Conservation (phyloP, 2,329 filamentous ascomycete genomes). For the Cercospora sesami region DNA sequence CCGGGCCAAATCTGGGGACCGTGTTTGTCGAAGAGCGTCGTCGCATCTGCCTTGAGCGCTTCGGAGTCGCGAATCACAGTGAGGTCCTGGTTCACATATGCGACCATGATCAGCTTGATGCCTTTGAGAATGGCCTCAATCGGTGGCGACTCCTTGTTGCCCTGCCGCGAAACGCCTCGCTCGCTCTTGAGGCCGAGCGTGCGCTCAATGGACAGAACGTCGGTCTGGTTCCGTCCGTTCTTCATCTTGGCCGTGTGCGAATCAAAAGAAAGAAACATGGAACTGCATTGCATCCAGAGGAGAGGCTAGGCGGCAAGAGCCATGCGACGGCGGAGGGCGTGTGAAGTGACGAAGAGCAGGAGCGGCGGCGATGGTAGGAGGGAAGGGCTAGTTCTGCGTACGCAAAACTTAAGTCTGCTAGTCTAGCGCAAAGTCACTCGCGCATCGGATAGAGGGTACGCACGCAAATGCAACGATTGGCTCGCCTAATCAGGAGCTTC, state of each 20-base stretch:
- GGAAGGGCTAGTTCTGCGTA: conserved; percentile 2
- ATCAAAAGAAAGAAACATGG: conserved; percentile 11
- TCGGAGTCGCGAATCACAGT: conserved; percentile 21
- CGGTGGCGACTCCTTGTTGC: conserved; percentile 21
- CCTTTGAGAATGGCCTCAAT: conserved; percentile 21
- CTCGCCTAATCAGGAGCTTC: background rate
- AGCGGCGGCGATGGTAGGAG: background rate
- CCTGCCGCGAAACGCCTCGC: conserved; percentile 23
- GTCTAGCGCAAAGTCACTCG: background rate
- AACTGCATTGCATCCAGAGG: background rate
- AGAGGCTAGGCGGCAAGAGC: background rate
- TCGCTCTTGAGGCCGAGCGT: conserved; percentile 23
- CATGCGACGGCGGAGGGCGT: background rate
- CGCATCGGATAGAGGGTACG: background rate
- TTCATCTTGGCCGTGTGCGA: conserved; percentile 16
- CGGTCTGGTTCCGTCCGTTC: conserved; percentile 21
- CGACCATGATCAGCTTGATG: conserved; percentile 21
- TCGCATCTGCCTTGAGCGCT: conserved; percentile 19
- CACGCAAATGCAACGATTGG: background rate
- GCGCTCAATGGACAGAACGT: conserved; percentile 23
- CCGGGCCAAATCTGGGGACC: conserved; percentile 21
- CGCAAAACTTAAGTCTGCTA: conserved; percentile 2
- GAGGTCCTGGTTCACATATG: conserved; percentile 18
- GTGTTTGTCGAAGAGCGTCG: conserved; percentile 17
- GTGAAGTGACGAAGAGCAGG: background rate